phyloP scores from a whole-genome alignment of 2,329 filamentous ascomycete genomes.

The Fusarium sp. region DNA sequence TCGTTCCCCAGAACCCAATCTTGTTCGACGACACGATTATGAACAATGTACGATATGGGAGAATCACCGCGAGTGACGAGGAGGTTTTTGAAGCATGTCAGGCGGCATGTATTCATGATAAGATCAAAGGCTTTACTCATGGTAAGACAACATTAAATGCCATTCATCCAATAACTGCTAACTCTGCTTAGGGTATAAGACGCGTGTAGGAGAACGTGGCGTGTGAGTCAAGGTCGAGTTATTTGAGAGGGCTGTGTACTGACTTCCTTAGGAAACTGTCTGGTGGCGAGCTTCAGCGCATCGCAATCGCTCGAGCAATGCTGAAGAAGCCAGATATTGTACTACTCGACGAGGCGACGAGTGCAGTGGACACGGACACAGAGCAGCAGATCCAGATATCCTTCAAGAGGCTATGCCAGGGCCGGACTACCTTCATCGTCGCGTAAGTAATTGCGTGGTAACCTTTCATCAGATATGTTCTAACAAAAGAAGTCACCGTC shows the following conservation, averaged over 20 bases:
- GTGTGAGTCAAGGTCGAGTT: constrained; percentile 49
- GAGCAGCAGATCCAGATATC: constrained; percentile 75
- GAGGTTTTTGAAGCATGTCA: constrained; percentile 66
- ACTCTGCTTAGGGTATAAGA: constrained; percentile 56
- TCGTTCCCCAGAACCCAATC: constrained; percentile 66
- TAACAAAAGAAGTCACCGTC: constrained; percentile 63
- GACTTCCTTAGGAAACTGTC: constrained; percentile 65
- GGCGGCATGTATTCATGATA: constrained; percentile 68
- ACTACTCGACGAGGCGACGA: constrained; percentile 82
- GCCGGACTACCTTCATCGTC: constrained; percentile 74
- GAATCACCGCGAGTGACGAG: constrained; percentile 63
- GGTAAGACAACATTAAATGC: constrained; percentile 47
- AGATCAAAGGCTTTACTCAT: constrained; percentile 65
- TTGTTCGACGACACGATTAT: constrained; percentile 69
- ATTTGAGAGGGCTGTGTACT: constrained; percentile 12
- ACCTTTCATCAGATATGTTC: background rate
- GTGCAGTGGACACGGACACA: constrained; percentile 77
- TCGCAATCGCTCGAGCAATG: constrained; percentile 77
- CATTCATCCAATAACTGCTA: constrained; percentile 2
- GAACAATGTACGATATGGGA: constrained; percentile 69
- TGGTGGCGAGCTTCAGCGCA: constrained; percentile 73
- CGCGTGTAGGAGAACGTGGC: constrained; percentile 62
- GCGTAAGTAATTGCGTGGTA: constrained; percentile 57
- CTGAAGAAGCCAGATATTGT: constrained; percentile 80
- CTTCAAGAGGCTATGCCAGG: constrained; percentile 66